phyloP scores from a whole-genome alignment of 1,139 yeast species.

The Debaryomycetaceae sp. region DNA sequence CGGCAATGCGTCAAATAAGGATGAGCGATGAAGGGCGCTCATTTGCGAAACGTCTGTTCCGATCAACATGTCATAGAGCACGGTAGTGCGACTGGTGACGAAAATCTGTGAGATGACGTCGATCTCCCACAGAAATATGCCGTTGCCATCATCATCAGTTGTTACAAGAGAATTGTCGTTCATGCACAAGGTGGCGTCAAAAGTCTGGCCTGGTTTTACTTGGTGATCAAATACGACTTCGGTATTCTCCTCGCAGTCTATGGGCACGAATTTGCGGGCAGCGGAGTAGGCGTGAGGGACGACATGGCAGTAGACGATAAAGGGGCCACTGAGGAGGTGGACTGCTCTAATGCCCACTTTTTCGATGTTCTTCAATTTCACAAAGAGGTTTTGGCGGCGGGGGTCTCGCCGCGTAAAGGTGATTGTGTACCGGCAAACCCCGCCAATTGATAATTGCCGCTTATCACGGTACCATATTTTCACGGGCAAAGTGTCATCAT shows the following conservation, averaged over 20 bases:
- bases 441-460: slow-evolving; percentile 25
- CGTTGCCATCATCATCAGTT: slow-evolving; percentile 4
- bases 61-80: slow-evolving; percentile 11
- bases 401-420: slow-evolving; percentile 15
- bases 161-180: slow-evolving; percentile 30
- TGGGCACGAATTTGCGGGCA: slow-evolving; percentile 18
- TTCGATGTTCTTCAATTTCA: slow-evolving; percentile 43
- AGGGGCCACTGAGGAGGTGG: slow-evolving; percentile 49
- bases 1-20: slow-evolving; percentile 10
- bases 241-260: slow-evolving; percentile 10
- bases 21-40: slow-evolving; percentile 22
- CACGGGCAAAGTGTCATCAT: no score
- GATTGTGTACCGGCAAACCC: slow-evolving; percentile 24
- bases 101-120: slow-evolving; percentile 15
- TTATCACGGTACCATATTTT: slow-evolving; percentile 33
- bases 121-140: slow-evolving; percentile 11
- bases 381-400: slow-evolving; percentile 11
- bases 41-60: slow-evolving; percentile 20
- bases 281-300: slow-evolving; percentile 40
- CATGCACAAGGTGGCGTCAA: slow-evolving; percentile 35
- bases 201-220: slow-evolving; percentile 55
- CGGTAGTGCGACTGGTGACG: slow-evolving; percentile 9
- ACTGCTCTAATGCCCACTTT: slow-evolving; percentile 40
- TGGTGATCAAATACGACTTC: slow-evolving; percentile 30
- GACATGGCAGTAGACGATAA: slow-evolving; percentile 47